Evolutionary conservation across 257 asterid species (phyloP).

Genomic region (Plectranthus barbatus): DNA sequence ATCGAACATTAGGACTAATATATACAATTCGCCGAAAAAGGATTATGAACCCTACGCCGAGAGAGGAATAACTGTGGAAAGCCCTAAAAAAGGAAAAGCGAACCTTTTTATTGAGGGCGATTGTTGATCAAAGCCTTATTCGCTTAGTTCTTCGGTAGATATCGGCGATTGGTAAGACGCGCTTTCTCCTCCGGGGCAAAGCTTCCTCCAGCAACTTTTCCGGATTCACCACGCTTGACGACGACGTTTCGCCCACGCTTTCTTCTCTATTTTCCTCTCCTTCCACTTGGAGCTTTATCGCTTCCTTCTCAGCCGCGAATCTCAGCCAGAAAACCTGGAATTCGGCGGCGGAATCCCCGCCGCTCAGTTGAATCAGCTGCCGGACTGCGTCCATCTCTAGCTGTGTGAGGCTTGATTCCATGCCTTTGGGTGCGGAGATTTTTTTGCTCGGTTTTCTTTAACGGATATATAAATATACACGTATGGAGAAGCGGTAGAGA

Average conservation of each 20-base stretch:
- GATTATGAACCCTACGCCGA: no score
- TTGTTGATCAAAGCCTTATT: conserved; percentile 9
- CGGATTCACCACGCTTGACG: conserved; percentile 5
- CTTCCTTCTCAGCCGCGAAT: not conserved
- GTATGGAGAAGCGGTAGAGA: not conserved
- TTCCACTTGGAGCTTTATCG: not conserved
- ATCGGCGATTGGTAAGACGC: conserved; percentile 24
- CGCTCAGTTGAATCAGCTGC: conserved; percentile 59
- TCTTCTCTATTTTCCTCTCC: not conserved
- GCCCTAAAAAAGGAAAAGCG: conserved; percentile 6
- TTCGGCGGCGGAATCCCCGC: conserved; percentile 43
- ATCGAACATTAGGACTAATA: not conserved
- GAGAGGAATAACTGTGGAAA: not conserved
- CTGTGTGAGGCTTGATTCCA: conserved; percentile 38
- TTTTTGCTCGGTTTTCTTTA: conserved; percentile 6
- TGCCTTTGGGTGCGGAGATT: not conserved
- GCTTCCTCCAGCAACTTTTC: conserved; percentile 11
- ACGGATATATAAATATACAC: not conserved
- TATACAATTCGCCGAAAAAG: conserved; percentile 9
- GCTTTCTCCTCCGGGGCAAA: conserved; percentile 29
- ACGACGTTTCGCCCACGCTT: conserved; percentile 20
- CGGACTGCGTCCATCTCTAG: conserved; percentile 58
- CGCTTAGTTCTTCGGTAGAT: conserved; percentile 29
- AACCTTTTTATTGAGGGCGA: conserved; percentile 8
- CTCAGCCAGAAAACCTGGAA: conserved; percentile 15